Evolutionary conservation across 495 filamentous ascomycete species (phyloP).

Genomic region (Lindgomyces ingoldianus): DNA sequence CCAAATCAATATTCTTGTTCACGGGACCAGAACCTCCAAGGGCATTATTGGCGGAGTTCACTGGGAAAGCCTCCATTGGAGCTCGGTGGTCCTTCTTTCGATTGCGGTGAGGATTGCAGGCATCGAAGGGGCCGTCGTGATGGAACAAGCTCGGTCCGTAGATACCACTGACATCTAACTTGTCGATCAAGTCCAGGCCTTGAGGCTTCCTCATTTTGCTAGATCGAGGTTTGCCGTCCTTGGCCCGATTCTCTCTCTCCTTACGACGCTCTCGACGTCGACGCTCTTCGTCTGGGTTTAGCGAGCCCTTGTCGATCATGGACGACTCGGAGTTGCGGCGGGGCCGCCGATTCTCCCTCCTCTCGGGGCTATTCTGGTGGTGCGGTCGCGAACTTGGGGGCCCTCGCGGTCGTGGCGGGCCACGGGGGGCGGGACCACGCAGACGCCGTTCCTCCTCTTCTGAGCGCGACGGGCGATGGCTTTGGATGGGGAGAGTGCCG

Average conservation of each 20-base stretch:
- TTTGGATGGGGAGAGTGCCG: constrained; percentile 34
- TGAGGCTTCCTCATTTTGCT: constrained; percentile 56
- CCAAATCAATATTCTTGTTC: constrained; percentile 78
- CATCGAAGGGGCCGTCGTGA: constrained; percentile 97
- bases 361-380: constrained; percentile 52
- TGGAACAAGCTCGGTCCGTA: constrained; percentile 97
- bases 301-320: constrained; percentile 64
- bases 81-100: constrained; percentile 77
- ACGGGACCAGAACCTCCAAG: constrained; percentile 85
- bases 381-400: constrained; percentile 45
- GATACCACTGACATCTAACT: constrained; percentile 94
- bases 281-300: constrained; percentile 73
- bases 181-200: constrained; percentile 91
- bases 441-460: constrained; percentile 47
- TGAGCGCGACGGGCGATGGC: constrained; percentile 41
- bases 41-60: constrained; percentile 86
- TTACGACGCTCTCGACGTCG: constrained; percentile 71
- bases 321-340: constrained; percentile 96
- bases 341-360: constrained; percentile 53
- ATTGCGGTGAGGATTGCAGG: constrained; percentile 94
- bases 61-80: constrained; percentile 96
- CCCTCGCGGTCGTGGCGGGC: constrained; percentile 40
- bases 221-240: constrained; percentile 50
- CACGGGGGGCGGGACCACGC: constrained; percentile 33
- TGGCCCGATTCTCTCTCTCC: constrained; percentile 65